Evolutionary conservation across 2,329 filamentous ascomycete genomes (phyloP).

Genomic region (Alternaria panax): DNA sequence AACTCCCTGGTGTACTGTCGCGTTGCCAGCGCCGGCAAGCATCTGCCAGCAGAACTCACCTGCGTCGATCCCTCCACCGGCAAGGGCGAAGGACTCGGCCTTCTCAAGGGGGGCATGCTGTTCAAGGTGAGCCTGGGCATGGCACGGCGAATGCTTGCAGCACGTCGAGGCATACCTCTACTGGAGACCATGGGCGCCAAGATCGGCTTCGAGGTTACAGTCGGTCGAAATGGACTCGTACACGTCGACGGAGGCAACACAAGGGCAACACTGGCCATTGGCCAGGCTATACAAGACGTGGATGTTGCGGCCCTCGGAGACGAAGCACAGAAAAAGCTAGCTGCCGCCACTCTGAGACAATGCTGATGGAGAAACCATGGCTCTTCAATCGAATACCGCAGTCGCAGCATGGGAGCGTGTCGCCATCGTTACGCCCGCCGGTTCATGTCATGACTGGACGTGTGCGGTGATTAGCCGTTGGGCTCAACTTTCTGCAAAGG

Average conservation of each 20-base stretch:
- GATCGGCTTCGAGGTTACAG: constrained; percentile 89
- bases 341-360: constrained; percentile 70
- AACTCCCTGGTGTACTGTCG: constrained; percentile 90
- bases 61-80: constrained; percentile 87
- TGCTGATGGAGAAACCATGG: constrained; percentile 38
- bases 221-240: constrained; percentile 88
- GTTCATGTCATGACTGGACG: not conserved
- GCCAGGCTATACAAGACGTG: constrained; percentile 77
- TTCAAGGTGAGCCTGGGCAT: constrained; percentile 82
- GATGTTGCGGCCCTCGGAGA: constrained; percentile 71
- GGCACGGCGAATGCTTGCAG: constrained; percentile 76
- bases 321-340: constrained; percentile 74
- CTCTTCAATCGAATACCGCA: not conserved
- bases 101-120: constrained; percentile 83
- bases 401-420: not conserved
- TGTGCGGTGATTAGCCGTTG: not conserved
- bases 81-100: constrained; percentile 86
- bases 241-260: constrained; percentile 86
- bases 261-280: constrained; percentile 77
- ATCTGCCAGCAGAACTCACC: constrained; percentile 85
- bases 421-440: not conserved
- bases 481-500: not conserved
- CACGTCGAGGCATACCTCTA: constrained; percentile 69
- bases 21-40: constrained; percentile 67
- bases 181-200: constrained; percentile 84